phyloP scores from a whole-genome alignment of 2,329 filamentous ascomycete species.

The Pseudogymnoascus sp. region DNA sequence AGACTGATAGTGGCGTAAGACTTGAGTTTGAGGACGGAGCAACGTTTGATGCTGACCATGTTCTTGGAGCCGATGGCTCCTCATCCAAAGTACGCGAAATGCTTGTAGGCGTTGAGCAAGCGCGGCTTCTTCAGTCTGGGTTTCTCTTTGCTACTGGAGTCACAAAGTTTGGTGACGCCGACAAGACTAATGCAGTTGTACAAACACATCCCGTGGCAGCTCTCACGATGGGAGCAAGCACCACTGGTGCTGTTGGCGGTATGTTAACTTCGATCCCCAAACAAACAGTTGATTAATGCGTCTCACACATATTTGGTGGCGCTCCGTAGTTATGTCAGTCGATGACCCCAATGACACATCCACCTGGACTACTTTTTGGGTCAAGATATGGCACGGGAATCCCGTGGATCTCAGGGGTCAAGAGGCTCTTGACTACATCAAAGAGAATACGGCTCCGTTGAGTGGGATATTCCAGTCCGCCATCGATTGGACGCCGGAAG shows the following conservation, averaged over 20 bases:
- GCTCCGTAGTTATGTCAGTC: slow-evolving; percentile 21
- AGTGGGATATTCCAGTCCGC: slow-evolving; percentile 28
- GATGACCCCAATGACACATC: slow-evolving; percentile 21
- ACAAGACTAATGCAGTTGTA: slow-evolving; percentile 24
- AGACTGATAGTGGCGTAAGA: slow-evolving; percentile 13
- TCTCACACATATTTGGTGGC: background rate
- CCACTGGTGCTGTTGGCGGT: slow-evolving; percentile 28
- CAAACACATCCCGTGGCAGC: slow-evolving; percentile 28
- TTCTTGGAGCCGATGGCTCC: slow-evolving; percentile 30
- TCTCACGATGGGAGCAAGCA: slow-evolving; percentile 25
- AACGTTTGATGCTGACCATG: slow-evolving; percentile 21
- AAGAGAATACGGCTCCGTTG: slow-evolving; percentile 22
- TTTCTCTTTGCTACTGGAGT: slow-evolving; percentile 28
- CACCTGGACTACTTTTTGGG: slow-evolving; percentile 31
- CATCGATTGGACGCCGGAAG: slow-evolving; percentile 31
- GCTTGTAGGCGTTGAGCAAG: slow-evolving; percentile 24
- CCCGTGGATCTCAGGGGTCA: slow-evolving; percentile 26
- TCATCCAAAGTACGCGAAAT: slow-evolving; percentile 27
- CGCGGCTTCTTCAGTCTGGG: slow-evolving; percentile 20
- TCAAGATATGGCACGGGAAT: slow-evolving; percentile 30
- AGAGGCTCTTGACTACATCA: slow-evolving; percentile 30
- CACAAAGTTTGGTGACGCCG: slow-evolving; percentile 21
- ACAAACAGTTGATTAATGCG: background rate
- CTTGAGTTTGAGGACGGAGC: slow-evolving; percentile 26
- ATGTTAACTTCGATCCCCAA: slow-evolving; percentile 13